phyloP scores from a whole-genome alignment of 148 eudicot species.

The Amaranthus palmeri region DNA sequence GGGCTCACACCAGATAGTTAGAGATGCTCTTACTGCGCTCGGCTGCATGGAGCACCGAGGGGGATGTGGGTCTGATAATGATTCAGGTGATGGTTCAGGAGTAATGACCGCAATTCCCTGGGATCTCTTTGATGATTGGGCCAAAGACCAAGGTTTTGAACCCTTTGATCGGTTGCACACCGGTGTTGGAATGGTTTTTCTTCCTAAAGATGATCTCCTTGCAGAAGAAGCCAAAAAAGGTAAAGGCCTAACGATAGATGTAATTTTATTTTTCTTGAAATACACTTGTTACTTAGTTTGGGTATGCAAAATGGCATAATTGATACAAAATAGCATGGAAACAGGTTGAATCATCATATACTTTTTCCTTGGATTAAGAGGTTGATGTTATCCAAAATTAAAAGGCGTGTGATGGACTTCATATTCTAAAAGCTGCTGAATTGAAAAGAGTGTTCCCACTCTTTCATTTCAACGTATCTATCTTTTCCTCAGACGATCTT shows the following conservation, averaged over 20 bases:
- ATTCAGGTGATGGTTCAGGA: slow-evolving; percentile 98
- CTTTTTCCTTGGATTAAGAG: too few relatives aligned
- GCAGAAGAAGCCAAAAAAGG: slow-evolving; percentile 83
- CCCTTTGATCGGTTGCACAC: slow-evolving; percentile 77
- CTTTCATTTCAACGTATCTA: too few relatives aligned
- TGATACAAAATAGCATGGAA: background rate
- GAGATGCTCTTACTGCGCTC: slow-evolving; percentile 95
- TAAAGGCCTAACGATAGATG: slow-evolving; percentile 13
- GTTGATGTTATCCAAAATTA: too few relatives aligned
- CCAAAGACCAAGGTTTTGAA: slow-evolving; percentile 62
- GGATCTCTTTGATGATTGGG: slow-evolving; percentile 89
- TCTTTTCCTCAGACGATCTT: too few relatives aligned
- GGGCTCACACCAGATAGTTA: slow-evolving; percentile 68
- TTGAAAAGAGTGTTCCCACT: too few relatives aligned
- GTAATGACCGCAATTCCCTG: slow-evolving; percentile 94
- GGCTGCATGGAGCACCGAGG: slow-evolving; percentile 99
- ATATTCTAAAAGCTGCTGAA: too few relatives aligned
- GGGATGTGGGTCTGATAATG: slow-evolving; percentile 97
- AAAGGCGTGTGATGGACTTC: too few relatives aligned
- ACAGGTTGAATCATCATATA: background rate
- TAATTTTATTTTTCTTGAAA: background rate
- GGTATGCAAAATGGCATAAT: background rate
- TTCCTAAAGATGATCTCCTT: slow-evolving; percentile 63
- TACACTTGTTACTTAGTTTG: background rate
- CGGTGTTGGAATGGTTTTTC: slow-evolving; percentile 95